Percentiles rank a stretch among this genome's conserved stretches.
phyloP scores from a whole-genome alignment of 2,329 filamentous ascomycete species.

The Penicillium italicum region DNA sequence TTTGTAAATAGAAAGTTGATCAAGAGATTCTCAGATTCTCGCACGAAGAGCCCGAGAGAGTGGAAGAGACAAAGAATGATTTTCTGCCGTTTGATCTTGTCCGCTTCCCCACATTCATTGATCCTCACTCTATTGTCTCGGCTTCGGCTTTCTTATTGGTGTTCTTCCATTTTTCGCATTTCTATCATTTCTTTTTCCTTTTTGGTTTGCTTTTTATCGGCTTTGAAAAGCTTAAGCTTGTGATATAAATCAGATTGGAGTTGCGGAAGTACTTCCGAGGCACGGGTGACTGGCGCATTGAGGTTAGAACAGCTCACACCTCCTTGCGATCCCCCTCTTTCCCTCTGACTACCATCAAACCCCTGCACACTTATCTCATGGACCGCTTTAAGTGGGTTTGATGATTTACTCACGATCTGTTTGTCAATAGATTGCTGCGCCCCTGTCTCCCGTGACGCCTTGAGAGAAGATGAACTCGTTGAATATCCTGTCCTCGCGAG shows the following conservation, averaged over 20 bases:
- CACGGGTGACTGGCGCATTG: constrained; percentile 41
- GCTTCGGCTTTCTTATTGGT: constrained; percentile 3
- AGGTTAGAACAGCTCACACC: constrained; percentile 32
- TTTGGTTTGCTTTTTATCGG: neutral
- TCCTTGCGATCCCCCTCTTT: constrained; percentile 16
- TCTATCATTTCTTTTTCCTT: neutral
- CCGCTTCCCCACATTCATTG: constrained; percentile 29
- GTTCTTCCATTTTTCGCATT: constrained; percentile 7
- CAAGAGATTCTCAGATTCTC: neutral
- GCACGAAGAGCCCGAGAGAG: constrained; percentile 11
- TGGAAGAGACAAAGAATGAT: constrained; percentile 25
- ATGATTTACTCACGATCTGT: constrained; percentile 18
- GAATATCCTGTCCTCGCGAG: constrained; percentile 85
- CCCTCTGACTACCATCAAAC: constrained; percentile 6
- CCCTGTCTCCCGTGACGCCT: constrained; percentile 46
- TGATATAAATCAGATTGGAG: constrained; percentile 12
- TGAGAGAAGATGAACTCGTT: constrained; percentile 85
- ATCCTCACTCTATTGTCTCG: constrained; percentile 14
- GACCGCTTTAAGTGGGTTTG: constrained; percentile 12
- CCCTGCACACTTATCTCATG: constrained; percentile 10
- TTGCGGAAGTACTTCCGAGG: constrained; percentile 25
- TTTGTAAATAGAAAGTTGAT: neutral
- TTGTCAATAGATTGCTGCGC: constrained; percentile 34
- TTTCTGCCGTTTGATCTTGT: constrained; percentile 27
- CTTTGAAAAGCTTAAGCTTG: neutral